Percentiles rank a stretch among this genome's conserved stretches.
Evolutionary conservation across 768 basidiomycete genomes (phyloP).

Genomic region (Pulveroboletus sp.): DNA sequence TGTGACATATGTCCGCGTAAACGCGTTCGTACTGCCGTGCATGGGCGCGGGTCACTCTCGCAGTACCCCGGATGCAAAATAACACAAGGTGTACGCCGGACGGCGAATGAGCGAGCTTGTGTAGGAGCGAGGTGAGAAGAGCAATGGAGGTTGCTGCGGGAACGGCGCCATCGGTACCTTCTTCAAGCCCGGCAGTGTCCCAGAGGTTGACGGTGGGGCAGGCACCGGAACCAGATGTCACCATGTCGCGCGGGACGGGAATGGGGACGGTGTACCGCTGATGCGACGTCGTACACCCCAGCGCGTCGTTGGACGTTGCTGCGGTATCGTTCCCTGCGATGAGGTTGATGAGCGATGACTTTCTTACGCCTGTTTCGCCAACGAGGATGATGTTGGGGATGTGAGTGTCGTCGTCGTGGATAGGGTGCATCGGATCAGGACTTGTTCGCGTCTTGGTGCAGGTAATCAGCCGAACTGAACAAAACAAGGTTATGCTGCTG

Average conservation of each 20-base stretch:
- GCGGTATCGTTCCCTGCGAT: neutral
- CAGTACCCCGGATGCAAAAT: constrained; percentile 4
- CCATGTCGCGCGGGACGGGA: neutral
- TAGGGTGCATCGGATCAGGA: too few relatives aligned
- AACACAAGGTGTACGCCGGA: constrained; percentile 1
- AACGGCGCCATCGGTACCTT: neutral
- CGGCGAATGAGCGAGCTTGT: neutral
- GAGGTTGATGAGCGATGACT: constrained; percentile 2
- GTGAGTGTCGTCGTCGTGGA: too few relatives aligned
- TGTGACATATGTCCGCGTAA: neutral
- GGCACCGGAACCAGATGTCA: too few relatives aligned
- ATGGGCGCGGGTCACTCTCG: neutral
- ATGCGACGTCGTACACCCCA: neutral
- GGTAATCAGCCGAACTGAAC: neutral
- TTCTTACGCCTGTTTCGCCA: constrained; percentile 3
- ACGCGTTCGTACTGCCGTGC: constrained; percentile 1
- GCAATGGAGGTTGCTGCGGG: neutral
- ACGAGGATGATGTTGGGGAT: neutral
- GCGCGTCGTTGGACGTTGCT: constrained; percentile 1
- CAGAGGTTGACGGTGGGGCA: neutral
- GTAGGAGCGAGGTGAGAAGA: neutral
- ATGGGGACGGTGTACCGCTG: neutral
- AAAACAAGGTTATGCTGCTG: neutral
- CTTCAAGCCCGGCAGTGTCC: constrained; percentile 5
- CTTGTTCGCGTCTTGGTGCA: neutral